Evolutionary conservation across 78 protist genomes (phyloP).

Genomic region (Thecamonas trahens): DNA sequence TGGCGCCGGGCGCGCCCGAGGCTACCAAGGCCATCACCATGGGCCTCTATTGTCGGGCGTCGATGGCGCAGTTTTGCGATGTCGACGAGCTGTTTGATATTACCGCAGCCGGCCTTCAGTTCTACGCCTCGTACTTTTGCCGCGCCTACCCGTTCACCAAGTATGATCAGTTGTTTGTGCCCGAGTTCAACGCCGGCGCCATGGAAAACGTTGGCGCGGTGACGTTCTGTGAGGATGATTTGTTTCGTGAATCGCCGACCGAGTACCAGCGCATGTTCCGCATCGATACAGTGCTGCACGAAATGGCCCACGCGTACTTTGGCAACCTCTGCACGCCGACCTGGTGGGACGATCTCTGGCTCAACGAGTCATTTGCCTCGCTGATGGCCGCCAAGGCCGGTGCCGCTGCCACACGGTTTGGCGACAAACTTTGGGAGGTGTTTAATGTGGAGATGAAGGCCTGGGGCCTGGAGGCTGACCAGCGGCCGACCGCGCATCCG

Average conservation of each 20-base stretch:
- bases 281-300: conserved; percentile 28
- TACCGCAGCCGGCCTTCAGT: neutral
- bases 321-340: conserved; percentile 51
- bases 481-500: conserved; percentile 20
- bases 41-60: neutral
- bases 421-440: neutral
- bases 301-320: conserved; percentile 58
- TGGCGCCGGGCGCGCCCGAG: no score
- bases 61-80: neutral
- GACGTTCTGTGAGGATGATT: conserved; percentile 9
- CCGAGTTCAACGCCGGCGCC: conserved; percentile 27
- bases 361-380: conserved; percentile 69
- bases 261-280: neutral
- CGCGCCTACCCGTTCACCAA: neutral
- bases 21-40: no score
- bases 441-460: neutral
- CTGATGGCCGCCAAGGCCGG: neutral
- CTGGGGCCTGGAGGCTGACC: conserved; percentile 4
- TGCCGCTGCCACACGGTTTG: neutral
- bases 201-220: conserved; percentile 47
- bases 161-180: neutral
- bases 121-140: neutral
- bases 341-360: conserved; percentile 64
- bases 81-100: neutral
- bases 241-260: neutral